Conservation (phyloP, 75 land plant species). For the Pinus tabuliformis region DNA sequence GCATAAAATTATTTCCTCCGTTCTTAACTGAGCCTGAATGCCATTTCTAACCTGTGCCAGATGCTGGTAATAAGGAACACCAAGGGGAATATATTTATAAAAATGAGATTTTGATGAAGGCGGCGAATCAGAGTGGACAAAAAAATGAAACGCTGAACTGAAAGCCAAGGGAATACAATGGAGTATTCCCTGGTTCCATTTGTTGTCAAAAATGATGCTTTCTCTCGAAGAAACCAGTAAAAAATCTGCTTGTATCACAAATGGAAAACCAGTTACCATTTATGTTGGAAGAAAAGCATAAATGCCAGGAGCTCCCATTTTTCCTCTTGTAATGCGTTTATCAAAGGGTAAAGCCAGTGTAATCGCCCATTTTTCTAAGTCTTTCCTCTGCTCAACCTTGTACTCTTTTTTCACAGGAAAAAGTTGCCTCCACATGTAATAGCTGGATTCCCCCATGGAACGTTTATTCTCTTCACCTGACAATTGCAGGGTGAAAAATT, state of each 20-base stretch:
- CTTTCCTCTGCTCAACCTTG: constrained; percentile 30
- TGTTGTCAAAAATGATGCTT: constrained; percentile 34
- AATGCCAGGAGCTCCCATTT: constrained; percentile 20
- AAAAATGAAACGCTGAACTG: constrained; percentile 22
- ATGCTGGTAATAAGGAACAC: constrained; percentile 12
- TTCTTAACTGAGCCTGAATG: constrained; percentile 21
- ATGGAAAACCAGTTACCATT: constrained; percentile 47
- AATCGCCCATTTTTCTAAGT: constrained; percentile 42
- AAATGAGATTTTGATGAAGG: constrained; percentile 8
- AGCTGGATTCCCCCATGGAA: constrained; percentile 13
- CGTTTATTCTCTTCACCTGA: constrained; percentile 17
- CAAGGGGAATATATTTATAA: constrained; percentile 25
- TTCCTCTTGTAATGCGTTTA: background rate
- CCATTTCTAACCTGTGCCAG: constrained; percentile 26
- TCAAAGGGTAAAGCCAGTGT: constrained; percentile 57
- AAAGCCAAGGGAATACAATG: constrained; percentile 50
- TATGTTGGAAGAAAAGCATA: constrained; percentile 65
- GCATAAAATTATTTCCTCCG: constrained; percentile 31
- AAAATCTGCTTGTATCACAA: constrained; percentile 64
- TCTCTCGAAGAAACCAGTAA: constrained; percentile 51
- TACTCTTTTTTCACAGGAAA: constrained; percentile 38
- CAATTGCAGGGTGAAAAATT: constrained; percentile 34
- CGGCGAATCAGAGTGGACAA: constrained; percentile 24
- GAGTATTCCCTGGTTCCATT: constrained; percentile 57
- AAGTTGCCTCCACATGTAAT: constrained; percentile 59